Evolutionary conservation across 2,329 filamentous ascomycete species (phyloP).

Genomic region (Colletotrichum cordylinicola): DNA sequence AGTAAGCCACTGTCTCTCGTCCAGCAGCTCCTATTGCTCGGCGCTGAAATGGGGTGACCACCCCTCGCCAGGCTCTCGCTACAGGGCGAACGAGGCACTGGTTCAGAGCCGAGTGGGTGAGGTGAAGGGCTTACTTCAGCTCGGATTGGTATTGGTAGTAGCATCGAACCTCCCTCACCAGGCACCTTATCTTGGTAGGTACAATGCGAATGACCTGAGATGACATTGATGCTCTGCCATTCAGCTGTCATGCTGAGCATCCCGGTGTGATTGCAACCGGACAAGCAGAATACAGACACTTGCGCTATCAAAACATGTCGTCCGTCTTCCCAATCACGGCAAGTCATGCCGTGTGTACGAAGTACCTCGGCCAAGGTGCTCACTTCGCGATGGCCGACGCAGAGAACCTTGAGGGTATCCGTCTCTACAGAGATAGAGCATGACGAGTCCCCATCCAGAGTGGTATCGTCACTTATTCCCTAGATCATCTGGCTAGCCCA

Average conservation of each 20-base stretch:
- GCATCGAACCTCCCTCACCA: not conserved
- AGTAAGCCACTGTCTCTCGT: conserved; percentile 23
- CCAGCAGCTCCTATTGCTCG: conserved; percentile 14
- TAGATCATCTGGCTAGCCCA: conserved; percentile 10
- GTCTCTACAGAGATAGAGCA: not conserved
- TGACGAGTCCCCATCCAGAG: conserved; percentile 11
- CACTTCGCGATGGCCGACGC: not conserved
- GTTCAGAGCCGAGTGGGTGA: not conserved
- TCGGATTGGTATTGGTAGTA: not conserved
- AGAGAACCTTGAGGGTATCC: not conserved
- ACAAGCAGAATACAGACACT: not conserved
- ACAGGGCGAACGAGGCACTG: not conserved
- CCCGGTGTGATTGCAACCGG: not conserved
- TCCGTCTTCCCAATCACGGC: not conserved
- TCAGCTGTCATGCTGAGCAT: not conserved
- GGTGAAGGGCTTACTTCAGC: not conserved
- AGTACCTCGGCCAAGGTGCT: not conserved
- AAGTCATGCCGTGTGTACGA: not conserved
- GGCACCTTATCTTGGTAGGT: not conserved
- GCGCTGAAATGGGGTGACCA: conserved; percentile 6
- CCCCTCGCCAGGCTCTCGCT: not conserved
- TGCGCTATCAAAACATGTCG: not conserved
- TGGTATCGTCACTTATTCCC: conserved; percentile 13
- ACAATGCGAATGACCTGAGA: not conserved
- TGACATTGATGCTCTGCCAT: not conserved